phyloP scores from a whole-genome alignment of 306 rosid genomes.

The Vigna unguiculata region DNA sequence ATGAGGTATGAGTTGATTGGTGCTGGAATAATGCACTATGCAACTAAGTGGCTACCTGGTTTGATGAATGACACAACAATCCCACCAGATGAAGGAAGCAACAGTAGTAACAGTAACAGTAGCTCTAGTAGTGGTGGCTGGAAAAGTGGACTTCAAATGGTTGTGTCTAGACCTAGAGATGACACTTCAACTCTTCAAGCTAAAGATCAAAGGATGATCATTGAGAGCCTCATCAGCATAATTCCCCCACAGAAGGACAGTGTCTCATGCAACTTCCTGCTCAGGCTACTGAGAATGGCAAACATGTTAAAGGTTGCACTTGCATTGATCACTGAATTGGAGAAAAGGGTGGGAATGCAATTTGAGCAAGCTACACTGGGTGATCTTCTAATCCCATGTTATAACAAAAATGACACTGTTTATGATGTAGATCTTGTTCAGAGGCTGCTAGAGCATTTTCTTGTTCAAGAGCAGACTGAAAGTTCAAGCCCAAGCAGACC shows the following conservation, averaged over 20 bases:
- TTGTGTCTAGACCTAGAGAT: slow-evolving; percentile 68
- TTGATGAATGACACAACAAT: slow-evolving; percentile 52
- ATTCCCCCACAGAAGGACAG: slow-evolving; percentile 95
- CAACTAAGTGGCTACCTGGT: slow-evolving; percentile 87
- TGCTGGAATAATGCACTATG: slow-evolving; percentile 81
- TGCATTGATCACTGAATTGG: slow-evolving; percentile 86
- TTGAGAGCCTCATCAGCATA: slow-evolving; percentile 96
- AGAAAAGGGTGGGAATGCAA: slow-evolving; percentile 97
- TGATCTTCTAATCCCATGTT: slow-evolving; percentile 84
- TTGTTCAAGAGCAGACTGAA: slow-evolving; percentile 88
- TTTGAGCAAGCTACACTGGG: slow-evolving; percentile 89
- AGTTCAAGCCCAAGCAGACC: slow-evolving; percentile 74
- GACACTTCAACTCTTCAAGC: slow-evolving; percentile 66
- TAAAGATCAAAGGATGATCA: slow-evolving; percentile 85
- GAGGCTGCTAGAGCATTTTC: slow-evolving; percentile 93
- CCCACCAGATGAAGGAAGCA: slow-evolving; percentile 69
- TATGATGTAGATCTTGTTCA: slow-evolving; percentile 96
- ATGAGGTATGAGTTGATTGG: slow-evolving; percentile 90
- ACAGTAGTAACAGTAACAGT: slow-evolving; percentile 50
- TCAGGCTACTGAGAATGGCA: slow-evolving; percentile 85
- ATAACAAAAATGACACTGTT: slow-evolving; percentile 64
- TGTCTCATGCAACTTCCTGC: slow-evolving; percentile 91
- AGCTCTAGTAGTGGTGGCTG: slow-evolving; percentile 58
- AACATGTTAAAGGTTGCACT: slow-evolving; percentile 90
- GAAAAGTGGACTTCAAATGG: slow-evolving; percentile 82